A percentile compares a stretch with the other conserved stretches of the same genome.
These are phyloP conservation scores for Nicotiana benthamiana DNA, from an alignment of 257 asterid genomes.

Conservation along the genomic window DNA sequence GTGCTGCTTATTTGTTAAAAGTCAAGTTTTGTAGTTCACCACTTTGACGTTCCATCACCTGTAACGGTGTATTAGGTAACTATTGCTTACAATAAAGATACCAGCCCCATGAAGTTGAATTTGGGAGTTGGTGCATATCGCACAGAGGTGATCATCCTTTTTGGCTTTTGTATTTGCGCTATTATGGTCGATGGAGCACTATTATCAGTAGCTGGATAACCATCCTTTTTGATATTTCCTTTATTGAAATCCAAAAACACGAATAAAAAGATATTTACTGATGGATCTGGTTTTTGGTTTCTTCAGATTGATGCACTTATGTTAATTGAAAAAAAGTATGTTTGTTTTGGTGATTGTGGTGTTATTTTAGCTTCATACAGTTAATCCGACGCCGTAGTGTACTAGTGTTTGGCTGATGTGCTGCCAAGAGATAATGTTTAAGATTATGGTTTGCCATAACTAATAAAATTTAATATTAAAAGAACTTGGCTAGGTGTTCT, in stretches of 20 bases:
- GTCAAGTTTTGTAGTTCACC: too few relatives aligned
- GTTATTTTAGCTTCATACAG: too few relatives aligned
- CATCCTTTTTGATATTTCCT: background rate
- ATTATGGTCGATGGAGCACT: background rate
- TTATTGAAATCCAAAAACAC: background rate
- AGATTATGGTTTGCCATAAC: too few relatives aligned
- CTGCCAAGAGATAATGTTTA: too few relatives aligned
- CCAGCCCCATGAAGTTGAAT: conserved; percentile 79
- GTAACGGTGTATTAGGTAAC: conserved; percentile 84
- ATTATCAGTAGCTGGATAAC: background rate
- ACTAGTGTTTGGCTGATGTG: too few relatives aligned
- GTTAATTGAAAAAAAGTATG: background rate
- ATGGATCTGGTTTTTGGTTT: background rate
- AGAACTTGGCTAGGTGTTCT: too few relatives aligned
- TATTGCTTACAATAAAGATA: conserved; percentile 83
- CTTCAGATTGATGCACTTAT: background rate
- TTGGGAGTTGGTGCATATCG: conserved; percentile 21
- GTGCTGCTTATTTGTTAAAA: too few relatives aligned
- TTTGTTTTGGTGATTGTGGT: too few relatives aligned
- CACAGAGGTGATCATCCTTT: conserved; percentile 65
- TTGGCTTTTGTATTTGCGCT: background rate
- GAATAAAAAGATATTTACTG: background rate
- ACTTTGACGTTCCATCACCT: too few relatives aligned
- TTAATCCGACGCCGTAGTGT: too few relatives aligned
- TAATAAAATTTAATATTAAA: too few relatives aligned